phyloP scores from a whole-genome alignment of 352 stramenopile genomes.

The Plasmopara muralis region DNA sequence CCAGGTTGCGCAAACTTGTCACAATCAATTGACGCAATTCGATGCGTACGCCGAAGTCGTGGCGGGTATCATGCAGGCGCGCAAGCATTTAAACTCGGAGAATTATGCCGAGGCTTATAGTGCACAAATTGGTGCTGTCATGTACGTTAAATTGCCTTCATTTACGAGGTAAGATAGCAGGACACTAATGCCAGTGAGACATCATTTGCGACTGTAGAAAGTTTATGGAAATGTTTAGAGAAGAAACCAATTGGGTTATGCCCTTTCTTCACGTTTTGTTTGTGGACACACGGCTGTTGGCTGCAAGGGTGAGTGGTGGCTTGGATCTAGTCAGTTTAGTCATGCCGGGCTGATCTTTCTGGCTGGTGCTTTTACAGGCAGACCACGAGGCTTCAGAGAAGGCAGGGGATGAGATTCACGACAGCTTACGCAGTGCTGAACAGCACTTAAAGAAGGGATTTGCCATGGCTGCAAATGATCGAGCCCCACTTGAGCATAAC shows the following conservation, averaged over 20 bases:
- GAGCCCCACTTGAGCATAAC: constrained; percentile 66
- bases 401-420: constrained; percentile 65
- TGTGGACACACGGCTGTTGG: constrained; percentile 72
- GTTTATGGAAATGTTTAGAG: constrained; percentile 82
- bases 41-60: constrained; percentile 52
- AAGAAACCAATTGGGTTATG: constrained; percentile 82
- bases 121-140: constrained; percentile 60
- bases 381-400: constrained; percentile 57
- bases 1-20: constrained; percentile 48
- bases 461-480: constrained; percentile 79
- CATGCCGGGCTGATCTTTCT: constrained; percentile 6
- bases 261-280: constrained; percentile 76
- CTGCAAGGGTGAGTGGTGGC: constrained; percentile 29
- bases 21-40: constrained; percentile 51
- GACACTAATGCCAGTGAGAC: not conserved
- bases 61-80: constrained; percentile 52
- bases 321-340: not conserved
- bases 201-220: constrained; percentile 34
- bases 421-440: constrained; percentile 72
- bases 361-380: constrained; percentile 25
- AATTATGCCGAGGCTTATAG: constrained; percentile 53
- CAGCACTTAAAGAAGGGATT: constrained; percentile 86
- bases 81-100: constrained; percentile 43
- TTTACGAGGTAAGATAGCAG: not conserved
- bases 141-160: constrained; percentile 28